Conservation (phyloP, 2,329 filamentous ascomycete genomes). For the Xylariaceae sp. region DNA sequence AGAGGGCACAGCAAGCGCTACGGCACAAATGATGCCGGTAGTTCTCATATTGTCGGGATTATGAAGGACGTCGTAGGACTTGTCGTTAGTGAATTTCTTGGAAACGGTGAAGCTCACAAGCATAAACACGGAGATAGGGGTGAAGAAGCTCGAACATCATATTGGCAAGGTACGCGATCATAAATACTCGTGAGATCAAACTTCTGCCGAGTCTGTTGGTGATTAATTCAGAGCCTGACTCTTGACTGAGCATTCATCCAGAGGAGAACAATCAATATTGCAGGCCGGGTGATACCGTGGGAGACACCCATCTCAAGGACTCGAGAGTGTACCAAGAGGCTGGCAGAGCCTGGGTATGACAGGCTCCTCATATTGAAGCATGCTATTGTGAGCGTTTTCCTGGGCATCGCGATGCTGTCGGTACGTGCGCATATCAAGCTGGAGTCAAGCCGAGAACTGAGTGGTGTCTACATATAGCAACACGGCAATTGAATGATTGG, state of each 20-base stretch:
- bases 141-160: neutral
- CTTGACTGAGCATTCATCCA: slow-evolving; percentile 22
- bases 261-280: slow-evolving; percentile 6
- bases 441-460: too few relatives aligned
- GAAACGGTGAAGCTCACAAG: slow-evolving; percentile 3
- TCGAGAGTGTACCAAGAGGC: slow-evolving; percentile 1
- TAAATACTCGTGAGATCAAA: neutral
- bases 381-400: too few relatives aligned
- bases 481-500: slow-evolving; percentile 25
- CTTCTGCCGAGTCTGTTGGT: slow-evolving; percentile 19
- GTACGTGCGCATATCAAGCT: too few relatives aligned
- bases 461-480: slow-evolving; percentile 2
- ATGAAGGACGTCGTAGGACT: slow-evolving; percentile 14
- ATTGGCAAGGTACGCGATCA: too few relatives aligned
- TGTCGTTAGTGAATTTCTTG: slow-evolving; percentile 12
- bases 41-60: slow-evolving; percentile 31
- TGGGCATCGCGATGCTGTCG: too few relatives aligned
- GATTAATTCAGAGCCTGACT: slow-evolving; percentile 12
- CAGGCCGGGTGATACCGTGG: slow-evolving; percentile 2
- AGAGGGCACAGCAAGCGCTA: slow-evolving; percentile 20
- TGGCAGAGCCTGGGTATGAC: too few relatives aligned
- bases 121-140: slow-evolving; percentile 7
- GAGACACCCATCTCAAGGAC: slow-evolving; percentile 13
- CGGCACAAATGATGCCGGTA: slow-evolving; percentile 13
- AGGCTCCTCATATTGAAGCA: too few relatives aligned